Conservation (phyloP, 2,329 filamentous ascomycete genomes). For the Tympanopsis confertula region DNA sequence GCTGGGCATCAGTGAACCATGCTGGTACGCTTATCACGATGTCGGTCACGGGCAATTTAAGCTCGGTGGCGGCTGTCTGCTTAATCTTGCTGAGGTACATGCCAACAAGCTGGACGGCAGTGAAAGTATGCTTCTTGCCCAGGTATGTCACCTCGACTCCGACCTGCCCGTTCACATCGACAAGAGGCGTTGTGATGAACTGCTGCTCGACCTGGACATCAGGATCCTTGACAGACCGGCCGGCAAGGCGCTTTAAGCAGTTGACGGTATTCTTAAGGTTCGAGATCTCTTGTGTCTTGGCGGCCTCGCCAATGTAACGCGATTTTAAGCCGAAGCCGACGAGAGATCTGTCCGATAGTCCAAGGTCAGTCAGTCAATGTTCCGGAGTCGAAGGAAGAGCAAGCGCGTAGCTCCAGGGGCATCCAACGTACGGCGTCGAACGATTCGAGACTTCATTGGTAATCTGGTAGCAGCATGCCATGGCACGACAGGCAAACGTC, state of each 20-base stretch:
- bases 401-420: slow-evolving; percentile 5
- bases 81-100: slow-evolving; percentile 96
- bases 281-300: slow-evolving; percentile 97
- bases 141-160: slow-evolving; percentile 88
- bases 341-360: slow-evolving; percentile 51
- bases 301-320: slow-evolving; percentile 86
- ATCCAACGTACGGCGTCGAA: slow-evolving; percentile 77
- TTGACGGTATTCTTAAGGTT: slow-evolving; percentile 98
- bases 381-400: slow-evolving; percentile 4
- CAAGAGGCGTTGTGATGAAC: slow-evolving; percentile 73
- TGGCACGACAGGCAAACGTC: slow-evolving; percentile 3
- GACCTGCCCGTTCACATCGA: slow-evolving; percentile 87
- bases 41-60: slow-evolving; percentile 83
- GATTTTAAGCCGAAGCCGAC: slow-evolving; percentile 91
- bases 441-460: slow-evolving; percentile 99
- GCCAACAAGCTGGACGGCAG: slow-evolving; percentile 79
- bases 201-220: slow-evolving; percentile 89
- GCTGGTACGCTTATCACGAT: slow-evolving; percentile 87
- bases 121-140: slow-evolving; percentile 90
- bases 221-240: slow-evolving; percentile 76
- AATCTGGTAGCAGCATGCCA: slow-evolving; percentile 46
- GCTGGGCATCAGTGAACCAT: slow-evolving; percentile 95
- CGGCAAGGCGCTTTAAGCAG: slow-evolving; percentile 83
- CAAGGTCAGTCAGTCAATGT: slow-evolving; percentile 3
- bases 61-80: slow-evolving; percentile 72